Base-by-base conservation (phyloP, 495 filamentous ascomycete genomes). In the Apiosordaria backusii region DNA sequence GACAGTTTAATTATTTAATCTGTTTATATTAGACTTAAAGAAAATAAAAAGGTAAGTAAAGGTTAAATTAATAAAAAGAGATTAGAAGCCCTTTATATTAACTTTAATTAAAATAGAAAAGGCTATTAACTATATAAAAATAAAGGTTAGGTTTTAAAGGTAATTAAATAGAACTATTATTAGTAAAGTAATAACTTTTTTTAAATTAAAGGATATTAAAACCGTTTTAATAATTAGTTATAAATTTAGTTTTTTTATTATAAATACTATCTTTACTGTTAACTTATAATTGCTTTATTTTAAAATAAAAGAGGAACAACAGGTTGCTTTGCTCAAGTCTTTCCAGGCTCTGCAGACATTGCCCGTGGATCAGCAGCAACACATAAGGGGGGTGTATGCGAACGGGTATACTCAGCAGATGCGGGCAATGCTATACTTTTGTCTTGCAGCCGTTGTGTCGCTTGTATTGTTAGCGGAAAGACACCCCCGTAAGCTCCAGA, bases 111-210 rank as follows among this genome's bases (percentile, higher is more conserved):
- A 35, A 23, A 73, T 53, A 4, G 74, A 71, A n/a, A 72, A 65
- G 40, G 70, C 64, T 61, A 72, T 65, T 57, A 76, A 70, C 74
- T 72, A 76, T 35, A 76, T 69, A 26, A 75, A 67, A 25, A 75
- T 67, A 61, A 64, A 13, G 16, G 65, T 45, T 10, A 75, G 63
- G 50, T 27, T 68, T 13, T 24, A 35, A 18, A 67, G 25, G 35
- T 72, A n/a, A n/a, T n/a, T n/a, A n/a, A n/a, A n/a, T 72, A 0
- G 74, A 72, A 58, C 24, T 74, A 9, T 57, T 60, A 5, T 72
- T 78, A 23, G 24, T 73, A 10, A 9, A 60, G 1, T 79, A 76
- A 76, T 74, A 79, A 66, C 67, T 73, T 0, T 67, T 62, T 23
- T 45, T 60, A 23, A 60, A 65, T 1, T 62, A 57, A 35, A 25